Evolutionary conservation across 2,329 filamentous ascomycete genomes (phyloP).

Genomic region (Penicillium sclerotiorum): DNA sequence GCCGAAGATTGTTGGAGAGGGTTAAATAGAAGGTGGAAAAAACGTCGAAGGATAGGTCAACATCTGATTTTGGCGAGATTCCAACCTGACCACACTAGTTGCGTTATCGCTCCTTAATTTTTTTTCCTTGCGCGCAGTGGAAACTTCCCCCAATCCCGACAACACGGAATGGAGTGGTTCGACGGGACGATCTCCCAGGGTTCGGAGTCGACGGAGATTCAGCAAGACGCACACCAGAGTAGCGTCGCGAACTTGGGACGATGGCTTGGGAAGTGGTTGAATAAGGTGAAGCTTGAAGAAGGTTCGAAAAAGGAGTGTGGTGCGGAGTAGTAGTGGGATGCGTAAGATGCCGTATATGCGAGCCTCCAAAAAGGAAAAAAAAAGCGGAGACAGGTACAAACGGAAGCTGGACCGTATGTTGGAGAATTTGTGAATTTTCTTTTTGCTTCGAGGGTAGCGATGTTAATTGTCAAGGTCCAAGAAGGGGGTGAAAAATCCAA

Average conservation of each 20-base stretch:
- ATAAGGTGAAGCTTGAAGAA: not conserved
- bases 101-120: not conserved
- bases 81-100: not conserved
- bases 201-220: not conserved
- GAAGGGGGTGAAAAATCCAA: constrained; percentile 15
- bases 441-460: not conserved
- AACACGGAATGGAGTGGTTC: not conserved
- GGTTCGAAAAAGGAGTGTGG: constrained; percentile 6
- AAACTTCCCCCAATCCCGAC: not conserved
- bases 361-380: constrained; percentile 13
- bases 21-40: constrained; percentile 6
- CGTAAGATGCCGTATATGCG: constrained; percentile 8
- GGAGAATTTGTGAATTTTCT: not conserved
- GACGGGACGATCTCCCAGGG: not conserved
- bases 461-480: not conserved
- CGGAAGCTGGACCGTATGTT: constrained; percentile 7
- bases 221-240: not conserved
- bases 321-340: constrained; percentile 4
- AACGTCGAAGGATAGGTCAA: not conserved
- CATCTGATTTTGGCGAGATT: constrained; percentile 11
- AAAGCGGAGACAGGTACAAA: constrained; percentile 15
- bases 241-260: not conserved
- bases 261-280: not conserved
- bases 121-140: not conserved
- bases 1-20: not conserved